Conservation (phyloP, 2,329 filamentous ascomycete species). For the Clarireedia hainanense region DNA sequence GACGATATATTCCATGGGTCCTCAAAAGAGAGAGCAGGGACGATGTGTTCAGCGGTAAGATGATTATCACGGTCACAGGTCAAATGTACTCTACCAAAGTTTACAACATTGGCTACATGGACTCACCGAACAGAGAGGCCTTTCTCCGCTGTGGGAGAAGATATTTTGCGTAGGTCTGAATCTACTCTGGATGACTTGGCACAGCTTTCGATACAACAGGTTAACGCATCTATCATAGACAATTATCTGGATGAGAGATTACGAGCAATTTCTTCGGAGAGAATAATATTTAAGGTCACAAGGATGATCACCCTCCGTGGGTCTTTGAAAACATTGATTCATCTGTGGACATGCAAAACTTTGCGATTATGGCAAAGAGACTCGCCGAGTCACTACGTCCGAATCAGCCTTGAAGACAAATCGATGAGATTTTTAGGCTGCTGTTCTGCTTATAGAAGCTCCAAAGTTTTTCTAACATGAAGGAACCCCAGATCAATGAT, state of each 20-base stretch:
- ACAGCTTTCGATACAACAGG: neutral
- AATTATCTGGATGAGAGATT: neutral
- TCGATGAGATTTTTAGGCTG: constrained; percentile 4
- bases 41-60: too few species aligned
- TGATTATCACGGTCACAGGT: too few species aligned
- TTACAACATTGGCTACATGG: neutral
- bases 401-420: neutral
- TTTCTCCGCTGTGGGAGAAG: neutral
- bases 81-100: too few species aligned
- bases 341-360: neutral
- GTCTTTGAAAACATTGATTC: neutral
- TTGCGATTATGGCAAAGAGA: neutral
- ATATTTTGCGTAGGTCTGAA: neutral
- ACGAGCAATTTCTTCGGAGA: neutral
- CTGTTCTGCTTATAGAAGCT: neutral
- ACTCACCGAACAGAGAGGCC: neutral
- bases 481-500: neutral
- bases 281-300: neutral
- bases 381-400: neutral
- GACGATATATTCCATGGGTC: too few species aligned
- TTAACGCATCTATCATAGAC: neutral
- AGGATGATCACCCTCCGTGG: constrained; percentile 1
- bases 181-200: neutral
- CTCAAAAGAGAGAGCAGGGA: too few species aligned
- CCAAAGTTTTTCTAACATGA: neutral